Evolutionary conservation across 768 basidiomycete species (phyloP).

Genomic region (Lactarius quietus): DNA sequence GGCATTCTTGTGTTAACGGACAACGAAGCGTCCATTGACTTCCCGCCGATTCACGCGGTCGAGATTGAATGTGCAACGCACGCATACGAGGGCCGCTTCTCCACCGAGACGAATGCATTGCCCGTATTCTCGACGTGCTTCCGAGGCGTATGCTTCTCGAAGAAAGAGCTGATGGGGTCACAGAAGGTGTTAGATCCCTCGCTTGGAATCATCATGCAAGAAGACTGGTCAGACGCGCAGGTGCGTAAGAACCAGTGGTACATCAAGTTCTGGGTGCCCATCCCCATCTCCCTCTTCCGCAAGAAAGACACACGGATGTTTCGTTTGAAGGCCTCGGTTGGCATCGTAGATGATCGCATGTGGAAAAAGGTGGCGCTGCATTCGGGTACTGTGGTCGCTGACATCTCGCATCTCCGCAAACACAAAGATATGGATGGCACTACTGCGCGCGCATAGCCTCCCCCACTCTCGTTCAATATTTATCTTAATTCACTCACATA

Average conservation of each 20-base stretch:
- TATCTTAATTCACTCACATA: background rate
- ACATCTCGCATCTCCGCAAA: slow-evolving; percentile 26
- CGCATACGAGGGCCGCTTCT: slow-evolving; percentile 27
- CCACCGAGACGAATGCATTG: slow-evolving; percentile 23
- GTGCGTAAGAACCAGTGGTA: slow-evolving; percentile 24
- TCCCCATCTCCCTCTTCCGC: slow-evolving; percentile 26
- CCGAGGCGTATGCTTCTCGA: slow-evolving; percentile 6
- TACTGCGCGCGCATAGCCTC: slow-evolving; percentile 9
- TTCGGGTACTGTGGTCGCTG: slow-evolving; percentile 24
- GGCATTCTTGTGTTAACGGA: slow-evolving; percentile 25
- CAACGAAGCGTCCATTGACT: background rate
- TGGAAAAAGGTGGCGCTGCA: slow-evolving; percentile 18
- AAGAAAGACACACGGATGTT: slow-evolving; percentile 27
- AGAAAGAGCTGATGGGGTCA: background rate
- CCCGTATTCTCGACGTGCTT: slow-evolving; percentile 21
- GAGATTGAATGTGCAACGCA: slow-evolving; percentile 23
- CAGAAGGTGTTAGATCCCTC: slow-evolving; percentile 12
- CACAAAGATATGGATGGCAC: slow-evolving; percentile 25
- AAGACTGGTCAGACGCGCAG: slow-evolving; percentile 21
- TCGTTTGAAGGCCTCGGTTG: slow-evolving; percentile 17
- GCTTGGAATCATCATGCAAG: slow-evolving; percentile 24
- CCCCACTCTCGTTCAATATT: background rate
- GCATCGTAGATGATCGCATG: slow-evolving; percentile 24
- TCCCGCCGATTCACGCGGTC: slow-evolving; percentile 16
- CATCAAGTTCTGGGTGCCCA: slow-evolving; percentile 26